Evolutionary conservation across 306 rosid species (phyloP).

Genomic region (Casuarina cunninghamiana): DNA sequence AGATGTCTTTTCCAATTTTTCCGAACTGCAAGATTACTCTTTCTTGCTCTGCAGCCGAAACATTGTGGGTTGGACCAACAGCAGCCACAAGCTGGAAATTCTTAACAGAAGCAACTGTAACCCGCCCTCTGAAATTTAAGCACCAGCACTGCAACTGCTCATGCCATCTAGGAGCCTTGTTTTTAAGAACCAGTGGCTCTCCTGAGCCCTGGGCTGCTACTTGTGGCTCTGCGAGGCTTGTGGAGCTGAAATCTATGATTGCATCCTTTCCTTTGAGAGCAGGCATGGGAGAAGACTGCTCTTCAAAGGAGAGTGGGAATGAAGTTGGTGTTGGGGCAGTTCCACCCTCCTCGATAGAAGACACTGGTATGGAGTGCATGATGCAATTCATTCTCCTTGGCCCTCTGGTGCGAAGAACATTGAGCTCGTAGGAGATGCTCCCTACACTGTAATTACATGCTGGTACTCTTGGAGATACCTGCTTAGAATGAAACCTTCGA

Average conservation of each 20-base stretch:
- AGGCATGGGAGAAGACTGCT: conserved; percentile 39
- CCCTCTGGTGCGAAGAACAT: conserved; percentile 67
- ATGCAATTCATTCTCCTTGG: conserved; percentile 77
- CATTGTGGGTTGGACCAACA: conserved; percentile 61
- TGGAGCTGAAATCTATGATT: conserved; percentile 32
- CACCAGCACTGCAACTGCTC: conserved; percentile 95
- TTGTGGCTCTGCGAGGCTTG: conserved; percentile 27
- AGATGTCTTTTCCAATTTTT: conserved; percentile 82
- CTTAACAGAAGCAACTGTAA: conserved; percentile 87
- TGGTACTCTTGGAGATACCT: conserved; percentile 71
- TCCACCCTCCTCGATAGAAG: conserved; percentile 79
- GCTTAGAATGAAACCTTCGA: conserved; percentile 62
- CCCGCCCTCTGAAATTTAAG: conserved; percentile 84
- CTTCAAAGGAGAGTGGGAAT: conserved; percentile 37
- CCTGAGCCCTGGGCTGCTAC: conserved; percentile 26
- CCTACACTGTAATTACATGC: conserved; percentile 62
- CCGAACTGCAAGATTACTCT: conserved; percentile 83
- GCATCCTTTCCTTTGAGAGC: conserved; percentile 48
- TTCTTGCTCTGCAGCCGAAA: conserved; percentile 68
- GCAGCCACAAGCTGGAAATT: conserved; percentile 87
- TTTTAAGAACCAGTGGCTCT: conserved; percentile 63
- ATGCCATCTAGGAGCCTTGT: conserved; percentile 91
- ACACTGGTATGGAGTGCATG: conserved; percentile 64
- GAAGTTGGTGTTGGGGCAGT: conserved; percentile 65
- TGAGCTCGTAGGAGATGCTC: conserved; percentile 59